Evolutionary conservation across 176 grass and related monocot genomes (phyloP), one percentile per base, ranked within the genome.

Genomic region (Puccinellia tenuiflora): DNA sequence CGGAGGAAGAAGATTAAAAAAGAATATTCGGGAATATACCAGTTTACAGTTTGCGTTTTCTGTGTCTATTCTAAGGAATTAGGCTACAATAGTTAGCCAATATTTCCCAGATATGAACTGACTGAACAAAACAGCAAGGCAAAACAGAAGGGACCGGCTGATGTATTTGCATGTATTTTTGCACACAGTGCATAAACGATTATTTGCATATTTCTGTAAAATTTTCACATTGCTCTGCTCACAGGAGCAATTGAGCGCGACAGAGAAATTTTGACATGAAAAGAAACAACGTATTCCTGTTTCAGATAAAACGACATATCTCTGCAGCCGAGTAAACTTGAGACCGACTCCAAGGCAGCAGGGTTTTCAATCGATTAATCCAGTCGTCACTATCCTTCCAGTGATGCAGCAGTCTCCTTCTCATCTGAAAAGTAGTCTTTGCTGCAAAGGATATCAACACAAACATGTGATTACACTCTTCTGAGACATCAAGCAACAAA

Each of bases 401-500:
- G 25, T 22, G 72, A 18, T 56, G 80, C 10, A 35, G 80, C 7
- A 42, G 65, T 2, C 52, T 89, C 76, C 64, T 38, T 68, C 35
- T 56, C 82, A 11, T 89, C 82, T 21, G 87, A 76, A 21, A 85
- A 68, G 24, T 70, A 85, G 65, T 89, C 87, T 56, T 84, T 42
- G 77, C 87, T 81, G 52, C 12, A 81, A 38, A 57, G 8, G 3
- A 43, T 59, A 76, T 43, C 71, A 52, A 3, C 40, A 33, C 0
- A 7, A 7, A 20, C 16, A 5, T 39, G 38, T 24, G 8, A 0
- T 39, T 22, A 24, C 11, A 24, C 11, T 3, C 11, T 14, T 68
- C 4, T 0, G 0, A 13, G 30, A 37, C 62, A 13, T 62, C 29
- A 16, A 62, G 26, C n/a, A 26, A 9, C 14, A 71, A 71, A 45